These are phyloP conservation scores for Artemisia argyi DNA, from an alignment of 129 eudicot genomes.

Conservation along the genomic window DNA sequence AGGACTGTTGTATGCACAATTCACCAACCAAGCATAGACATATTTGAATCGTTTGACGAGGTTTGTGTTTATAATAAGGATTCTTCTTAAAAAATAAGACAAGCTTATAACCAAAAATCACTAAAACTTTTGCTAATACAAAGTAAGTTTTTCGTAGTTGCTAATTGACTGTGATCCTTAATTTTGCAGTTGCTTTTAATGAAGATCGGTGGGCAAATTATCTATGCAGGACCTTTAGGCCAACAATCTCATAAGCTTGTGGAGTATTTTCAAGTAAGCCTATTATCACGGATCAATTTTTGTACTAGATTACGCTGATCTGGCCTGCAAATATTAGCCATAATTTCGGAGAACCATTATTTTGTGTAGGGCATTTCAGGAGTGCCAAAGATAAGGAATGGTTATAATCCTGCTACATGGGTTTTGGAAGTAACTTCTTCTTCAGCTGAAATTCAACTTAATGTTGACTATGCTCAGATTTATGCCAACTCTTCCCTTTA, in stretches of 20 bases:
- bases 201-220: slow-evolving; percentile 29
- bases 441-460: slow-evolving; percentile 18
- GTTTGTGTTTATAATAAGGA: background rate
- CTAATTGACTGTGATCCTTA: background rate
- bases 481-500: slow-evolving; percentile 18
- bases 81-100: background rate
- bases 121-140: background rate
- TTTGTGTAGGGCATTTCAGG: slow-evolving; percentile 20
- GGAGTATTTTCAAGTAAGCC: slow-evolving; percentile 25
- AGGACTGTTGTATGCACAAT: slow-evolving; percentile 29
- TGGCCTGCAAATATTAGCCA: background rate
- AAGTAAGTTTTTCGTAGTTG: background rate
- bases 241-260: slow-evolving; percentile 29
- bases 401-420: slow-evolving; percentile 35
- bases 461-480: slow-evolving; percentile 20
- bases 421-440: slow-evolving; percentile 30
- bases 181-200: slow-evolving; percentile 24
- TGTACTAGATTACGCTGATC: background rate
- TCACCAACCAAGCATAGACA: slow-evolving; percentile 34
- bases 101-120: background rate
- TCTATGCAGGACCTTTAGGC: slow-evolving; percentile 27
- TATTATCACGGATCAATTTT: background rate
- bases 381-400: slow-evolving; percentile 24
- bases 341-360: background rate
- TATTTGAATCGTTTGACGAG: slow-evolving; percentile 32